Evolutionary conservation across 2,329 filamentous ascomycete species (phyloP), one percentile per base, ranked within the genome.

Genomic region (Aschersonia sp.): DNA sequence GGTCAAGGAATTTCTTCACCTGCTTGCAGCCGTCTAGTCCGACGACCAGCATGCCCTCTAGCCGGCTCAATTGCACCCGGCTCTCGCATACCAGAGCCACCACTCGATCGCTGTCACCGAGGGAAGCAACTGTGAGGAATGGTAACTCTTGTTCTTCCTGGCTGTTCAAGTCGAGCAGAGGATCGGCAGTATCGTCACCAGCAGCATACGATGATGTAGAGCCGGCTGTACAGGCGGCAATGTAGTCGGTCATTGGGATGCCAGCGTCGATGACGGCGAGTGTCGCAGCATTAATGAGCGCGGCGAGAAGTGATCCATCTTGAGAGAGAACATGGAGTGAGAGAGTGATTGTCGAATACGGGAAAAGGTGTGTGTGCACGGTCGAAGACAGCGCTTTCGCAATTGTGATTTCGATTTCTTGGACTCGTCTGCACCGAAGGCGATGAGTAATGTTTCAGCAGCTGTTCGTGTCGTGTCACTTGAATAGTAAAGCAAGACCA

Each of bases 191-290:
- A 50, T 85, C 83, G 58, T 84, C 81, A 48, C 77, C 77, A 1
- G 72, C 71, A 0, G 76, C 71, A 54, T 83, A 77, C 0, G 79
- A 76, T 0, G 81, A 81, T 0, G 84, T 87, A 11, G 83, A 85
- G 4, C 89, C 92, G 0, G 87, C 85, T 1, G 89, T 95, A 66
- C 87, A 94, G 5, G 89, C 87, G 29, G 82, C 81, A 3, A 97
- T 77, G 61, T 95, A 94, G 60, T 94, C 87, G 3, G 81, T 80
- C 89, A 97, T 95, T 30, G 92, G 92, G 22, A 98, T 83, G 46
- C 92, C 92, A 1, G 92, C 92, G 61, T 98, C 92, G 52, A 97
- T 83, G 29, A 97, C 78, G 0, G 92, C 92, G 10, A 98, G 77
- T 0, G 90, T 95, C 0, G 85, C 79, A 4, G 92, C 92, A 59